Percentiles rank a stretch among this genome's conserved stretches.
These are phyloP conservation scores for Xylariaceae sp. DNA, from an alignment of 2,329 filamentous ascomycete species.

Conservation along the genomic window DNA sequence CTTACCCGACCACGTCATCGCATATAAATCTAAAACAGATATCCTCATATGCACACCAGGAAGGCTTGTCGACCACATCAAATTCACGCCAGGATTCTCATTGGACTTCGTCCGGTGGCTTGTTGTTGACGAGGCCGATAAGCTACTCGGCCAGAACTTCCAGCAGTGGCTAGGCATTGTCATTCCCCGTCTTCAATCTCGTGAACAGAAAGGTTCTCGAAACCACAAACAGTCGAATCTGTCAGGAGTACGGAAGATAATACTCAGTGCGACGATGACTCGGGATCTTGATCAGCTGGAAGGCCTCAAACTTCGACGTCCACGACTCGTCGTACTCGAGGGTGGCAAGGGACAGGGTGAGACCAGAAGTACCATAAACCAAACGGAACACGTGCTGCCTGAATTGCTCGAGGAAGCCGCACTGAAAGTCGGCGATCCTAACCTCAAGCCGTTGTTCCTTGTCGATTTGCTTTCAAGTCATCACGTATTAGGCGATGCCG, in stretches of 20 bases:
- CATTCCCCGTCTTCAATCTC: conserved; percentile 53
- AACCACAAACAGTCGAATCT: conserved; percentile 50
- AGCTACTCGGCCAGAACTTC: conserved; percentile 83
- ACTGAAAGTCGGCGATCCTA: conserved; percentile 61
- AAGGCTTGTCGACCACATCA: conserved; percentile 83
- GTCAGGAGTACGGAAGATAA: conserved; percentile 65
- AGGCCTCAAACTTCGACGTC: conserved; percentile 64
- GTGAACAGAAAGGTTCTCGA: conserved; percentile 44
- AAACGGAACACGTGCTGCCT: conserved; percentile 53
- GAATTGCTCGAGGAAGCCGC: conserved; percentile 57
- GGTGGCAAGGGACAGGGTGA: conserved; percentile 36
- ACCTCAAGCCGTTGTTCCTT: conserved; percentile 78
- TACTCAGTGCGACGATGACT: conserved; percentile 90
- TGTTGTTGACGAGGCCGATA: conserved; percentile 89
- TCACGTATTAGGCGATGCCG: conserved; percentile 36
- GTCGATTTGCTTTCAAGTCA: conserved; percentile 63
- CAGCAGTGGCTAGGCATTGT: conserved; percentile 81
- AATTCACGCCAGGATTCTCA: conserved; percentile 74
- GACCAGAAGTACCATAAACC: conserved; percentile 35
- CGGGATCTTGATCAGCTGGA: conserved; percentile 75
- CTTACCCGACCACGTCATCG: conserved; percentile 58
- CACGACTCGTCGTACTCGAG: conserved; percentile 71
- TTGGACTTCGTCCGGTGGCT: conserved; percentile 79
- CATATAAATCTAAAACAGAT: conserved; percentile 69
- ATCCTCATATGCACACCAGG: conserved; percentile 89